Percentiles rank a stretch among this genome's conserved stretches.
Evolutionary conservation across 163 green algal genomes (phyloP).

Genomic region (Coccomyxa subellipsoidea): DNA sequence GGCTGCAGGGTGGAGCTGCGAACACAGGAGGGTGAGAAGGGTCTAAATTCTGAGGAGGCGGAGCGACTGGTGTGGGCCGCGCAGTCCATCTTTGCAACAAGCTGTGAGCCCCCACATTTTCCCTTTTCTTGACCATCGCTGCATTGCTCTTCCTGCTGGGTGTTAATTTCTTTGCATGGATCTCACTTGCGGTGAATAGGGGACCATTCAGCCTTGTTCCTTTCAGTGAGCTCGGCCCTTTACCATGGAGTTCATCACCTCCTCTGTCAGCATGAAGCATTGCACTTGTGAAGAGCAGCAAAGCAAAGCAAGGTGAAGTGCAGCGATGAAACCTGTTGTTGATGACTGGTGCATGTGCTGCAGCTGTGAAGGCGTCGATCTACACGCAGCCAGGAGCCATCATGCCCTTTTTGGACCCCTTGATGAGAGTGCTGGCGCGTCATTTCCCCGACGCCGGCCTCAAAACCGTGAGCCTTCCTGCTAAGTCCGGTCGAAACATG

Average conservation of each 20-base stretch:
- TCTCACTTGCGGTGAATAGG: too few relatives aligned
- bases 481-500: too few relatives aligned
- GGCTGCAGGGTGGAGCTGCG: slow-evolving; percentile 8
- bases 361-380: neutral
- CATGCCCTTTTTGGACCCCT: neutral
- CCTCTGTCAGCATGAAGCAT: too few relatives aligned
- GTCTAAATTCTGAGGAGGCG: neutral
- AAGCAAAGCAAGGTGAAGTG: too few relatives aligned
- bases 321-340: too few relatives aligned
- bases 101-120: neutral
- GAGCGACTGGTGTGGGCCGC: neutral
- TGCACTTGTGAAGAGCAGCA: too few relatives aligned
- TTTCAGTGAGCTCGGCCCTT: neutral
- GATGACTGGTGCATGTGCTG: neutral
- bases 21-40: neutral
- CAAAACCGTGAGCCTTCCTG: neutral
- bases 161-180: too few relatives aligned
- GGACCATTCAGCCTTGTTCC: neutral
- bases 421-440: neutral
- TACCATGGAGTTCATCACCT: too few relatives aligned
- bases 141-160: too few relatives aligned
- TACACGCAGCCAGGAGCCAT: neutral
- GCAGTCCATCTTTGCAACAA: slow-evolving; percentile 8
- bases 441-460: neutral
- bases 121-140: too few relatives aligned